Base-by-base conservation (phyloP, 805 yeast genomes). In the Millerago galiae region DNA sequence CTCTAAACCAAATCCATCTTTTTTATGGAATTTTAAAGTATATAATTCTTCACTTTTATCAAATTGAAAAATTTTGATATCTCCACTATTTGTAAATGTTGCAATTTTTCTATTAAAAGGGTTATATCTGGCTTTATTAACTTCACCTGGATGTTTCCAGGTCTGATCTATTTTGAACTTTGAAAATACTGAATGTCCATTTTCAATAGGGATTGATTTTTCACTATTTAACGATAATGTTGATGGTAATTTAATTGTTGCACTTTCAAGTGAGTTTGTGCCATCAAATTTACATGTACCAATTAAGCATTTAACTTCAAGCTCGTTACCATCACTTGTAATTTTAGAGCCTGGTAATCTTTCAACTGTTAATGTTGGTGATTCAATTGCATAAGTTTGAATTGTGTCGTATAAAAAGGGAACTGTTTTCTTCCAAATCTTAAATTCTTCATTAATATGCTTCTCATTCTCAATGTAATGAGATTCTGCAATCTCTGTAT, bases 351-450 rank as follows among this genome's bases (percentile, higher is more conserved):
- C 61, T 2, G 80, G 77, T 11, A 79, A 55, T 75, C 84, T 77
- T 47, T 76, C 72, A 18, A 79, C 68, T 0, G 84, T 66, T 45
- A 81, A 61, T 16, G 81, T 71, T 7, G 88, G 86, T 59, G 73
- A 70, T 14, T 73, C 70, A 33, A 76, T 62, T 5, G 79, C 77
- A 43, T 70, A 73, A 6, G 86, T 76, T 42, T 79, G 79, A 39
- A 83, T 72, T 45, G 78, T 68, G 54, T 79, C 82, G 61, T 87
- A 87, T 46, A 87, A 66, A 50, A 84, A 67, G 3, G 95, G 95
- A 12, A 84, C 81, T 2, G 91, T 75, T 55, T 86, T 85, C 59
- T 86, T 87, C 96, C 96, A 87, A 15, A 70, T 75, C 52, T 77
- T 77, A 68, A 74, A 83, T 63, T 84, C 93, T 61, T 84, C 95